A percentile compares a stretch with the other conserved stretches of the same genome.
phyloP scores from a whole-genome alignment of 192 early-diverging fungal genomes.

The Haplosporangium gracile region DNA sequence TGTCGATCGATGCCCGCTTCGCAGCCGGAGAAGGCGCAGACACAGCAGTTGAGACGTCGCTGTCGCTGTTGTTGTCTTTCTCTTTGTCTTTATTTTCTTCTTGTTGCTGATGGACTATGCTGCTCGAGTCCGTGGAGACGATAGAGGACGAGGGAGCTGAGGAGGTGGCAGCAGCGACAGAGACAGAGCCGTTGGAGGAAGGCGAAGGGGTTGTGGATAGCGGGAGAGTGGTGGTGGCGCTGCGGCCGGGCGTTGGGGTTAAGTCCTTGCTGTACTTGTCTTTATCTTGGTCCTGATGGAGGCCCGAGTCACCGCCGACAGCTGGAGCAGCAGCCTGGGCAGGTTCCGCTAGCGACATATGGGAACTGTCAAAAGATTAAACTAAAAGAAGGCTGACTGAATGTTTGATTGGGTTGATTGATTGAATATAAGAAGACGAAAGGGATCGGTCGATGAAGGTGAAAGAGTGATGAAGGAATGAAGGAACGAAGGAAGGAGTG shows the following conservation, averaged over 20 bases:
- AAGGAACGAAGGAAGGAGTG: not conserved
- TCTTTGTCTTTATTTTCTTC: not conserved
- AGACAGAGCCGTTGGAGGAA: conserved; percentile 13
- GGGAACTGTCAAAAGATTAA: not conserved
- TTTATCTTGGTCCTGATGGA: conserved; percentile 13
- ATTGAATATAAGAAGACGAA: not conserved
- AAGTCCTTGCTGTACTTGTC: not conserved
- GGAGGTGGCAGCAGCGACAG: conserved; percentile 14
- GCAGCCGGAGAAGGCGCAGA: conserved; percentile 7
- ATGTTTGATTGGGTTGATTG: not conserved
- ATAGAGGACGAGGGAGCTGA: conserved; percentile 15
- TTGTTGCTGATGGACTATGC: not conserved
- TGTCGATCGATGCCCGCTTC: conserved; percentile 3
- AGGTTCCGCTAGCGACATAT: conserved; percentile 51
- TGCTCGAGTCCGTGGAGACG: conserved; percentile 12
- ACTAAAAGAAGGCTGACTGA: not conserved
- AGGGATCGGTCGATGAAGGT: not conserved
- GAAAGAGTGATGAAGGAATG: not conserved
- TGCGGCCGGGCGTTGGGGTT: not conserved
- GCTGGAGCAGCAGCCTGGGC: conserved; percentile 24
- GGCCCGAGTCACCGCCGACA: conserved; percentile 8
- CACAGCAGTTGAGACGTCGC: not conserved
- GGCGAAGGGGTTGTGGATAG: not conserved
- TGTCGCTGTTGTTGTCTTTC: not conserved
- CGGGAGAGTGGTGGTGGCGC: not conserved